Evolutionary conservation across 148 eudicot genomes (phyloP).

Genomic region (Rhododendron henanense): DNA sequence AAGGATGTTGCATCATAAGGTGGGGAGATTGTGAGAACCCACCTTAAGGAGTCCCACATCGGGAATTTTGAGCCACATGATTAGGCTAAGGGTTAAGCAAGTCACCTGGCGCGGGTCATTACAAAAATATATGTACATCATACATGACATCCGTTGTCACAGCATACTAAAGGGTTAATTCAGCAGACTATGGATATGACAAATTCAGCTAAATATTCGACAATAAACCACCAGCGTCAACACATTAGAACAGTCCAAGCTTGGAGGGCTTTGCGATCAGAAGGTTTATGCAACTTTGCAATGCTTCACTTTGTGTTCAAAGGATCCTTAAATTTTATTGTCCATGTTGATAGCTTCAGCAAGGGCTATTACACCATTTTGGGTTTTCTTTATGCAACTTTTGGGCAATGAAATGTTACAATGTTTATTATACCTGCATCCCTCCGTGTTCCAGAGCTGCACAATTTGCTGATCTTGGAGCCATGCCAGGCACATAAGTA

Average conservation of each 20-base stretch:
- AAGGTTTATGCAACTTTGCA: neutral
- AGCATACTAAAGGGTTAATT: neutral
- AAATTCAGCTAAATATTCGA: neutral
- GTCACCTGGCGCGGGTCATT: too few species aligned
- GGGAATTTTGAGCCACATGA: too few species aligned
- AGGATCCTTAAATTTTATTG: neutral
- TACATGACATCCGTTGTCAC: neutral
- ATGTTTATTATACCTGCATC: conserved; percentile 66
- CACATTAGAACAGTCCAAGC: neutral
- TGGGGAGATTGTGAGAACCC: too few species aligned
- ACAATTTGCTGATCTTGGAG: conserved; percentile 73
- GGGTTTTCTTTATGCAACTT: neutral
- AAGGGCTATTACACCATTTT: neutral
- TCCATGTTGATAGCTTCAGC: neutral
- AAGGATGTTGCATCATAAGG: too few species aligned
- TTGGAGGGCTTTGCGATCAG: neutral
- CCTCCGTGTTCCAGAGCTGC: conserved; percentile 70
- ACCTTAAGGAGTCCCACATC: too few species aligned
- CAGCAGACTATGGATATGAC: neutral
- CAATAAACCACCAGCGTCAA: neutral
- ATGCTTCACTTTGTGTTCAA: neutral
- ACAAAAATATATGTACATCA: too few species aligned
- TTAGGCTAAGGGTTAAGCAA: too few species aligned
- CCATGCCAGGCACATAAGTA: conserved; percentile 77
- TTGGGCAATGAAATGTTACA: neutral